Base-by-base conservation (phyloP, 805 yeast genomes). In the Kurtzmaniella cleridarum region DNA sequence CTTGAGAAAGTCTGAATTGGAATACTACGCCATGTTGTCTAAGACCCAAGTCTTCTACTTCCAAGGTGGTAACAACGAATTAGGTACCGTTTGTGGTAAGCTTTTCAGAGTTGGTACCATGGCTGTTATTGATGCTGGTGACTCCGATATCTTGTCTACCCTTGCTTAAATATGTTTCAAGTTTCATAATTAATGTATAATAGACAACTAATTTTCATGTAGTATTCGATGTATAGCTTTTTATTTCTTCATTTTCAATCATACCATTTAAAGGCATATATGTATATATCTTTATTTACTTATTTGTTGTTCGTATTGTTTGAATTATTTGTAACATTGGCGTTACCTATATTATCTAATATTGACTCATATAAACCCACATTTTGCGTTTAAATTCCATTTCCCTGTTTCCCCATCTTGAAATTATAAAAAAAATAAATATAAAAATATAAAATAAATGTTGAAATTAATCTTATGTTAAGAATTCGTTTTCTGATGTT, bases 41-140 rank as follows among this genome's bases (percentile, higher is more conserved):
- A 91, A 90, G 87, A 86, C 96, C 71, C 80, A 79, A 66, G 84
- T 82, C 55, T 90, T 91, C 93, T 95, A 90, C 90, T 93, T 90
- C 95, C 93, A 84, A 76, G 98, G 97, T 81, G 95, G 96, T 75
- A 91, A 91, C 96, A 91, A 91, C 78, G 98, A 91, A 79, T 87
- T 91, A 69, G 98, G 97, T 81, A 93, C 99, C 62, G 96, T 96
- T 61, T 91, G 96, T 78, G 99, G 99, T 90, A 91, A 87, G 77
- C 88, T 93, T 67, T 93, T 93, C 96, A 88, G 97, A 80, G 98
- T 93, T 62, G 98, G 98, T 80, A 91, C 90, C 66, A 78, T 93
- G 64, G 78, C 97, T 64, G 73, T 93, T 63, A 78, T 91, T 65
- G 98, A 93, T 64, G 96, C 96, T 62, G 99, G 99, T 90, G 99